A percentile compares a stretch with the other conserved stretches of the same genome.
Evolutionary conservation across 768 basidiomycete species (phyloP).

Genomic region (Suillus subaureus): DNA sequence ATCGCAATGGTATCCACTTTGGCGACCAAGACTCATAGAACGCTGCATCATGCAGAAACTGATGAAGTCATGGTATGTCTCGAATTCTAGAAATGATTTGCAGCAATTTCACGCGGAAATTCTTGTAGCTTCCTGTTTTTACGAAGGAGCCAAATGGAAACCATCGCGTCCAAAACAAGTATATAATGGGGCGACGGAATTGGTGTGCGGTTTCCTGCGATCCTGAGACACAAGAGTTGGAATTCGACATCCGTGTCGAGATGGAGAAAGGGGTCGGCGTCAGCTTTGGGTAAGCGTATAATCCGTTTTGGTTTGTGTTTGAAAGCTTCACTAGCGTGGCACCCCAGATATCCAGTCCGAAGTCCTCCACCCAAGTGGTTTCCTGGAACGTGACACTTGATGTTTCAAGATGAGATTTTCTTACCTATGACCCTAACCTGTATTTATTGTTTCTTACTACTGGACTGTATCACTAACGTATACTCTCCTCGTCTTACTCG

Average conservation of each 20-base stretch:
- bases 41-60: constrained; percentile 78
- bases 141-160: constrained; percentile 73
- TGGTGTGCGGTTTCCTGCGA: constrained; percentile 79
- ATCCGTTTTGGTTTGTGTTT: neutral
- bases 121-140: constrained; percentile 72
- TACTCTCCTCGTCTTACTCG: neutral
- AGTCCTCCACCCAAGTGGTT: constrained; percentile 47
- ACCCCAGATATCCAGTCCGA: constrained; percentile 44
- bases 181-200: constrained; percentile 87
- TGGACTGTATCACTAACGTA: neutral
- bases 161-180: constrained; percentile 66
- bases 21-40: constrained; percentile 81
- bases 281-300: constrained; percentile 70
- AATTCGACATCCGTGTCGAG: constrained; percentile 88
- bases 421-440: neutral
- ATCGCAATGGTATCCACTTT: constrained; percentile 80
- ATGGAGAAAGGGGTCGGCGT: constrained; percentile 79
- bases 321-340: constrained; percentile 4
- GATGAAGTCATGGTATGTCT: constrained; percentile 83
- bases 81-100: neutral
- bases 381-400: constrained; percentile 19
- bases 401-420: neutral
- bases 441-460: neutral
- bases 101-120: constrained; percentile 1
- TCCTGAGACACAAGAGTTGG: constrained; percentile 56